Evolutionary conservation across 192 early-diverging fungal genomes (phyloP).

Genomic region (Glomus cerebriforme): DNA sequence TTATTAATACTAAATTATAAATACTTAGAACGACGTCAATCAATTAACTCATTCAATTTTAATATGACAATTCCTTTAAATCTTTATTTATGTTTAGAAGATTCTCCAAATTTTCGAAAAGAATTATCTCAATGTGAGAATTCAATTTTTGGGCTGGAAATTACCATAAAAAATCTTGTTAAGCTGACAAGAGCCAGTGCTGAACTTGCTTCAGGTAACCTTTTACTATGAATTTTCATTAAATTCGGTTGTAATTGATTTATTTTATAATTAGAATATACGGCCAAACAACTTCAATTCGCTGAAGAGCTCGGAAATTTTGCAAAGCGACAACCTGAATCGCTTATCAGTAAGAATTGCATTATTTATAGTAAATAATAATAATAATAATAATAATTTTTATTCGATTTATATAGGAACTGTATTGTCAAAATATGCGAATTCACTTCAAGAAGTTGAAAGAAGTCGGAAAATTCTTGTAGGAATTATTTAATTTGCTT

Average conservation of each 20-base stretch:
- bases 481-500: neutral
- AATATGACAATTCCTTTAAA: slow-evolving; percentile 31
- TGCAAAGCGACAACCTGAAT: slow-evolving; percentile 54
- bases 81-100: slow-evolving; percentile 50
- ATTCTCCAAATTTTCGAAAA: slow-evolving; percentile 57
- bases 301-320: slow-evolving; percentile 55
- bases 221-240: neutral
- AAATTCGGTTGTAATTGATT: neutral
- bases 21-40: too few relatives aligned
- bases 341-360: slow-evolving; percentile 33
- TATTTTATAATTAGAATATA: slow-evolving; percentile 42
- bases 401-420: slow-evolving; percentile 35
- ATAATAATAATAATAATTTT: neutral
- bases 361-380: too few relatives aligned
- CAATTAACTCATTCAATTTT: too few relatives aligned
- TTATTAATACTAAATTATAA: too few relatives aligned
- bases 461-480: slow-evolving; percentile 55
- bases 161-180: slow-evolving; percentile 50
- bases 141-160: slow-evolving; percentile 54
- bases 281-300: slow-evolving; percentile 53
- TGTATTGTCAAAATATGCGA: slow-evolving; percentile 54
- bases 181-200: slow-evolving; percentile 54
- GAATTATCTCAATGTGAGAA: slow-evolving; percentile 54
- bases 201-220: slow-evolving; percentile 50
- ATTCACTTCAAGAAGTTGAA: slow-evolving; percentile 59